Conservation (phyloP, 2,329 filamentous ascomycete species). For the Davidsoniella neocaledoniae region DNA sequence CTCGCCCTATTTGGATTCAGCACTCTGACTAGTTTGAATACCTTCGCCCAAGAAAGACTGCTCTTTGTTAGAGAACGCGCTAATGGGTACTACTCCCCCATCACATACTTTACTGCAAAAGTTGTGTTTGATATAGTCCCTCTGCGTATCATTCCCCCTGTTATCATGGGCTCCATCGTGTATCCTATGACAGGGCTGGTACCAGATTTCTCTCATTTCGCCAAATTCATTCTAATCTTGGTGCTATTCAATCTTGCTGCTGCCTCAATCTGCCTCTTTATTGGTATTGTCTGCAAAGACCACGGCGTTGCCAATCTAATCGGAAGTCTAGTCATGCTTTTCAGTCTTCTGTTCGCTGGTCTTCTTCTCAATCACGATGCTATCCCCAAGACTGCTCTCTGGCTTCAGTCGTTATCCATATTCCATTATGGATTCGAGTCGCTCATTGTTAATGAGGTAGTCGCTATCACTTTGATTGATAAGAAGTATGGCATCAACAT, state of each 20-base stretch:
- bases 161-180: constrained; percentile 87
- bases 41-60: constrained; percentile 80
- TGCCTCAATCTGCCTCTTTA: constrained; percentile 83
- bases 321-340: constrained; percentile 91
- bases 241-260: constrained; percentile 94
- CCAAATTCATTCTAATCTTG: constrained; percentile 79
- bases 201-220: constrained; percentile 65
- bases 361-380: constrained; percentile 88
- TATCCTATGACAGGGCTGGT: constrained; percentile 96
- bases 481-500: constrained; percentile 95
- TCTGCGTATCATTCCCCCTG: constrained; percentile 80
- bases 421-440: constrained; percentile 32
- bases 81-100: constrained; percentile 88
- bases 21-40: constrained; percentile 80
- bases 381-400: constrained; percentile 68
- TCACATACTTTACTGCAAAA: constrained; percentile 90
- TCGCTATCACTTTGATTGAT: constrained; percentile 74
- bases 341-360: constrained; percentile 86
- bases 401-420: constrained; percentile 87
- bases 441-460: constrained; percentile 42
- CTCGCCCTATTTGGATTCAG: constrained; percentile 93
- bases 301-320: constrained; percentile 82
- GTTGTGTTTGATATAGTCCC: constrained; percentile 97
- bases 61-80: constrained; percentile 86
- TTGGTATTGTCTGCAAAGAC: constrained; percentile 89